phyloP scores from a whole-genome alignment of 176 grass and related monocot genomes.

The Zizania latifolia region DNA sequence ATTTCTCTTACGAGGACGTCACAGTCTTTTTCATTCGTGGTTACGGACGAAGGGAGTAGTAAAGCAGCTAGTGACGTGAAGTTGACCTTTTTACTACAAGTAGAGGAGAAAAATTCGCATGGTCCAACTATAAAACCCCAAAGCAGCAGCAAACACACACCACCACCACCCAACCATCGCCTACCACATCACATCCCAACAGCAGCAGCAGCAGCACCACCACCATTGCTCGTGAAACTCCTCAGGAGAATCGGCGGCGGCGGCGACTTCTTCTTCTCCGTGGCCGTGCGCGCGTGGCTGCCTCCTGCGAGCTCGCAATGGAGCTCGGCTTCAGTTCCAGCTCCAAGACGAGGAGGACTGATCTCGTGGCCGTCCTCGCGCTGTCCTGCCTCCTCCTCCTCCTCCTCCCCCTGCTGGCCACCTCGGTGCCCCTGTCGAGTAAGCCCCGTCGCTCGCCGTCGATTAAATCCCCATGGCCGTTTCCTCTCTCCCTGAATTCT shows the following conservation, averaged over 20 bases:
- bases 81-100: slow-evolving; percentile 35
- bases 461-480: too few species aligned
- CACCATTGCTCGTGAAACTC: too few species aligned
- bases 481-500: background rate
- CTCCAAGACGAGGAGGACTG: slow-evolving; percentile 13
- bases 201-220: too few species aligned
- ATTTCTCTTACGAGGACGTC: too few species aligned
- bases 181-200: background rate
- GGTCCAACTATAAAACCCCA: slow-evolving; percentile 45
- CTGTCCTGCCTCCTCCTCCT: slow-evolving; percentile 23
- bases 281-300: too few species aligned
- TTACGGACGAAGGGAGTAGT: too few species aligned
- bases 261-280: too few species aligned
- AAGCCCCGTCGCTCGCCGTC: background rate
- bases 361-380: background rate
- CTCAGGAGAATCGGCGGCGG: too few species aligned
- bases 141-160: too few species aligned
- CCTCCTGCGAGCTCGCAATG: too few species aligned
- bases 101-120: background rate
- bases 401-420: background rate
- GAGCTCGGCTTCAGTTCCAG: background rate
- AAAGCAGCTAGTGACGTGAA: background rate
- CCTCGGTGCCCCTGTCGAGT: slow-evolving; percentile 35
- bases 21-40: too few species aligned
- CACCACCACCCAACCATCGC: background rate